Conservation (phyloP, 2,329 filamentous ascomycete genomes). For the Verticillium zaregamsianum region DNA sequence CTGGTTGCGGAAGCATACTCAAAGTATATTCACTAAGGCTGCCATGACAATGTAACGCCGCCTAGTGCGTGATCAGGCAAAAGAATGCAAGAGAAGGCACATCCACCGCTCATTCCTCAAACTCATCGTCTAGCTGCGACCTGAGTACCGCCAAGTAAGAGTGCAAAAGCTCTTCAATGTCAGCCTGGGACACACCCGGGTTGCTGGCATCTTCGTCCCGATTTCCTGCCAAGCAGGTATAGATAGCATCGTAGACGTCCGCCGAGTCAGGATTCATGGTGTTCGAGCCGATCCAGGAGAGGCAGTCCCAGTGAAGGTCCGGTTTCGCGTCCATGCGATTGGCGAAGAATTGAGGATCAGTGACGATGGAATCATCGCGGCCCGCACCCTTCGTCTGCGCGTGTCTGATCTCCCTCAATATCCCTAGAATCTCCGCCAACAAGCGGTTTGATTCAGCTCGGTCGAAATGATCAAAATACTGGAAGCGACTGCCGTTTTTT, state of each 20-base stretch:
- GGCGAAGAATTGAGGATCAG: background rate
- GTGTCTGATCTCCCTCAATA: background rate
- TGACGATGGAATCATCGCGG: no score
- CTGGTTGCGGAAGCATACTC: background rate
- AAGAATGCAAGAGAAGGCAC: background rate
- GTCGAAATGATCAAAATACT: background rate
- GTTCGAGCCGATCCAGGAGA: background rate
- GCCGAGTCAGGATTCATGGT: no score
- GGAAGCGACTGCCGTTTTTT: background rate
- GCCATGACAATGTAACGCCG: background rate
- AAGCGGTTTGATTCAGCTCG: background rate
- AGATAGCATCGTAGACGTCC: background rate
- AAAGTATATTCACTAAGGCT: background rate
- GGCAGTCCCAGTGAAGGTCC: background rate
- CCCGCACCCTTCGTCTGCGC: background rate
- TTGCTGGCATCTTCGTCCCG: background rate
- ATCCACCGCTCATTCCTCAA: background rate
- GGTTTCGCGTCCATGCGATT: background rate
- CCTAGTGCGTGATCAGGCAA: background rate
- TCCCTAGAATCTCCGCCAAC: background rate
- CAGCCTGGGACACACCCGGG: background rate
- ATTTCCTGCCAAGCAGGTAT: background rate
- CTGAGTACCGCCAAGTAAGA: background rate
- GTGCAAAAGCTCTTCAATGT: background rate
- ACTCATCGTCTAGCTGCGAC: background rate